Conservation (phyloP, 2,329 filamentous ascomycete genomes). For the Fusarium agapanthi region DNA sequence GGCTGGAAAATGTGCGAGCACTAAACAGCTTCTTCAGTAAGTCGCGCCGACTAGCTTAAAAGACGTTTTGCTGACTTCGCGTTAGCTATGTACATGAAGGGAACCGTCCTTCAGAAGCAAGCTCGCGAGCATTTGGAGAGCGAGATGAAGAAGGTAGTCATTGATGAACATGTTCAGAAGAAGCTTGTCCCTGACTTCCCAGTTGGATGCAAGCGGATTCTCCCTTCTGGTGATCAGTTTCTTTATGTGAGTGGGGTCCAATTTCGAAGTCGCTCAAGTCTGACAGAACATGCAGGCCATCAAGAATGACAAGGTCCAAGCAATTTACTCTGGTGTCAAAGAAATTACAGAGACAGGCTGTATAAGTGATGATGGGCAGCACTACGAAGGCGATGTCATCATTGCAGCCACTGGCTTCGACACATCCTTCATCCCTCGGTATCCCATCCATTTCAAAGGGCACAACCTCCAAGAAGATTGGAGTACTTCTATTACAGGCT, state of each 20-base stretch:
- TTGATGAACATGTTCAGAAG: neutral
- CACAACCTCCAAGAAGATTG: conserved; percentile 18
- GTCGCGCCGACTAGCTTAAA: neutral
- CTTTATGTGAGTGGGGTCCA: neutral
- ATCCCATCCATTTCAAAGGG: conserved; percentile 4
- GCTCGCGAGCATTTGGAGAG: neutral
- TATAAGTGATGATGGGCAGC: neutral
- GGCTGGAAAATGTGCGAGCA: conserved; percentile 2
- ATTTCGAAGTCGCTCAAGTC: accelerated
- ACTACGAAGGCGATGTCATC: neutral
- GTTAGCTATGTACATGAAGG: conserved; percentile 20
- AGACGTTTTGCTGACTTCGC: too few relatives aligned
- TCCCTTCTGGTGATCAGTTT: conserved; percentile 16
- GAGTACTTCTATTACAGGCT: neutral
- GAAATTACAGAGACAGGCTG: conserved; percentile 5
- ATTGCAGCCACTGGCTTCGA: conserved; percentile 17
- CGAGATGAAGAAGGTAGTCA: conserved; percentile 7
- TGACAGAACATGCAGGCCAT: neutral
- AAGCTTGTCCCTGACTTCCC: conserved; percentile 9
- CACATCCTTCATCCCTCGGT: conserved; percentile 9
- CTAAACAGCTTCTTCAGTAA: conserved; percentile 19
- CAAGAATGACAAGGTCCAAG: neutral
- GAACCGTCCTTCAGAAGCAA: neutral
- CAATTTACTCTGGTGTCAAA: neutral
- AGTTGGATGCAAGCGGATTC: conserved; percentile 7